Evolutionary conservation across 2,329 filamentous ascomycete genomes (phyloP).

Genomic region (Arthrobotrys entomopaga): DNA sequence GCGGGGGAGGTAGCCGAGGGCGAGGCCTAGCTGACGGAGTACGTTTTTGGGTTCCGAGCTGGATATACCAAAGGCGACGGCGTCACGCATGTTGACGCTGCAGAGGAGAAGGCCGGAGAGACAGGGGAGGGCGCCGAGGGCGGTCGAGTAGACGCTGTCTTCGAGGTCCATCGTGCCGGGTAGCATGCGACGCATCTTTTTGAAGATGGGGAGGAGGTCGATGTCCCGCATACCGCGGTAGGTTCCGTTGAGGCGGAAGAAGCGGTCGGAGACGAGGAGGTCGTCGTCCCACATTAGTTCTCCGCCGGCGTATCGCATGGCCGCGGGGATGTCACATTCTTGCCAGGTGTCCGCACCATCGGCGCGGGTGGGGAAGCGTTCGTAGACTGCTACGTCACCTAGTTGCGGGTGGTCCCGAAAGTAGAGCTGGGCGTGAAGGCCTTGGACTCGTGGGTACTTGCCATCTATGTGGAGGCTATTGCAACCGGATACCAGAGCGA

Average conservation of each 20-base stretch:
- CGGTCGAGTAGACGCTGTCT: slow-evolving; percentile 1
- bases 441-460: slow-evolving; percentile 13
- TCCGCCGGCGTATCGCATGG: slow-evolving; percentile 9
- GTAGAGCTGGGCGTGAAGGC: slow-evolving; percentile 7
- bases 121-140: neutral
- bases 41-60: slow-evolving; percentile 3
- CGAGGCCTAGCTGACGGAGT: neutral
- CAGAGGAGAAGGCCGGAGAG: slow-evolving; percentile 4
- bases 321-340: neutral
- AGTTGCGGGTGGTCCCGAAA: slow-evolving; percentile 22
- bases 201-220: neutral
- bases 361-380: neutral
- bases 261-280: neutral
- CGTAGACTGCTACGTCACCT: slow-evolving; percentile 12
- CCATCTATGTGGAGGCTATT: slow-evolving; percentile 12
- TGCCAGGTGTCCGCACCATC: neutral
- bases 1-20: slow-evolving; percentile 1
- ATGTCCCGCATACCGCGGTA: neutral
- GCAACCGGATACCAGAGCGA: slow-evolving; percentile 14
- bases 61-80: slow-evolving; percentile 1
- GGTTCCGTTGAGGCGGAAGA: slow-evolving; percentile 8
- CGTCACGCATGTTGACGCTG: neutral
- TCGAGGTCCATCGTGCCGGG: slow-evolving; percentile 1
- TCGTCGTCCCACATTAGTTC: slow-evolving; percentile 5
- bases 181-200: neutral